Base-by-base conservation (phyloP, 1,139 yeast genomes). In the Hyphopichia wangnamkhiaoensis region DNA sequence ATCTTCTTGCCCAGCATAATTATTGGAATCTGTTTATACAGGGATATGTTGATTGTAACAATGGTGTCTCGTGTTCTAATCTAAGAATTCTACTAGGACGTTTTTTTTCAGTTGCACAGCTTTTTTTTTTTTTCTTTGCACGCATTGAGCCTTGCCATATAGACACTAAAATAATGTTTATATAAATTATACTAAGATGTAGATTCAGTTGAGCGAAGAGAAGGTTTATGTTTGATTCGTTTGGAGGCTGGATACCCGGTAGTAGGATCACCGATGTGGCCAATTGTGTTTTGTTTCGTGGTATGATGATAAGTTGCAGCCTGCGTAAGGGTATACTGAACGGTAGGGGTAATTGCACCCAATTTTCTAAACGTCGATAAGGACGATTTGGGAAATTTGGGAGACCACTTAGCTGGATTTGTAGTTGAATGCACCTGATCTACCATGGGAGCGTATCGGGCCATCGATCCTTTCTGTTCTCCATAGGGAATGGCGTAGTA, bases 401-500 rank as follows among this genome's bases (percentile, higher is more conserved):
- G 10, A 2, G 19, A 9, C 31, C 34, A 31, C 23, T 34, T 19
- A 8, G 23, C 15, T 2, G 21, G 25, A 7, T 15, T 28, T 7
- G 31, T 27, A 1, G 36, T 25, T 15, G 24, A 10, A 12, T 29
- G 31, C 1, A 35, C 34, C 6, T 27, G 17, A 8, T 24, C 19
- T 9, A 26, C 35, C 39, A 35, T 35, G 13, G 42, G 42, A 1
- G 42, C 42, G 29, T 39, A 39, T 12, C 39, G 16, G 3, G 13
- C n/a, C 15, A 32, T 23, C 13, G 34, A 13, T 8, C 38, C 39
- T 4, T 30, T 19, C 29, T 39, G 42, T n/a, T 15, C 20, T 12
- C 18, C 31, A 13, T 39, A 39, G 5, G 39, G 42, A 9, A 39
- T 15, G 2, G 29, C 23, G 15, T 13, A 35, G 21, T 29, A 29